Evolutionary conservation across 495 filamentous ascomycete species (phyloP), one percentile per base, ranked within the genome.

Genomic region (Lindgomyces ingoldianus): DNA sequence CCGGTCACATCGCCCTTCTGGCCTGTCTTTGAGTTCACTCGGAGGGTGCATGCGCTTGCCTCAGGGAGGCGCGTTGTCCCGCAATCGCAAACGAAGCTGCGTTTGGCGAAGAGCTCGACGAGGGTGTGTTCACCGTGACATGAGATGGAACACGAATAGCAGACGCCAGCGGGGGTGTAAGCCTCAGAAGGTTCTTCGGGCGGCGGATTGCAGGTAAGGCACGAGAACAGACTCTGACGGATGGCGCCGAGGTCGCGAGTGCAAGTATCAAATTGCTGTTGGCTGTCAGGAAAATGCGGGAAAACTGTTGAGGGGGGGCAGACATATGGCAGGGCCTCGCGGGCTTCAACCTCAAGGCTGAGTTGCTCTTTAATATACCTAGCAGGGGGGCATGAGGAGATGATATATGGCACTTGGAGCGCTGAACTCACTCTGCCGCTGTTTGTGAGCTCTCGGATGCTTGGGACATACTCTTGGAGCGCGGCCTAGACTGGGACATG

Each of bases 41-140:
- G 87, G 36, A 99, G 77, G 0, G 81, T 86, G 73, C 95, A 99
- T 26, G 87, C 87, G 11, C 81, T 84, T 0, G 84, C 81, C 0
- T 82, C 71, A 0, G 89, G 85, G 30, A 96, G 75, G 29, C 93
- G 86, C 29, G 88, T 89, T 0, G 93, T 97, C 12, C 95, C 95
- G 72, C 95, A 99, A 73, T 99, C 95, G 77, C 95, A 99, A 26
- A 90, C 90, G 72, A 98, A 96, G 74, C 96, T 87, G 64, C 95
- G 86, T 78, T 96, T 96, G 74, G 83, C 85, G 81, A 99, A 99
- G 18, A 99, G 89, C 77, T 99, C 95, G 26, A 97, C 95, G 22
- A 99, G 82, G 3, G 84, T 89, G 71, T 98, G 95, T 72, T 97
- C 92, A 55, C 94, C 92, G 68, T 99, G 94, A 74, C 94, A 99